Conservation (phyloP, 1,139 yeast species). For the Hemisphaericaspora lyxosophila region DNA sequence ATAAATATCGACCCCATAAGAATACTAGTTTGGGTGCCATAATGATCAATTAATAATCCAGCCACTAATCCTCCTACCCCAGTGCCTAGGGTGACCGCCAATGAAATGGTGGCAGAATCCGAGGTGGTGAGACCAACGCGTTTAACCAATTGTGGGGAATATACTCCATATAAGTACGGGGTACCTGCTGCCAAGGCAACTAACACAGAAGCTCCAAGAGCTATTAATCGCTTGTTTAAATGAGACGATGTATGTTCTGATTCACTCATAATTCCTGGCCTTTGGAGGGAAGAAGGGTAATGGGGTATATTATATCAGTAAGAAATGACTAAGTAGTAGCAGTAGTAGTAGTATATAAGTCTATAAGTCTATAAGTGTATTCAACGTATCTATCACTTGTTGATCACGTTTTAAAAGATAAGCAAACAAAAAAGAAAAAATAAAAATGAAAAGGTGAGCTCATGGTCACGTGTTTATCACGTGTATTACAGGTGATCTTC, state of each 20-base stretch:
- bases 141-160: conserved; percentile 65
- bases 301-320: too few relatives aligned
- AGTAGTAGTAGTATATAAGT: too few relatives aligned
- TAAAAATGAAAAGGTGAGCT: too few relatives aligned
- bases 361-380: too few relatives aligned
- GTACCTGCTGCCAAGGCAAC: conserved; percentile 59
- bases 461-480: too few relatives aligned
- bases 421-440: too few relatives aligned
- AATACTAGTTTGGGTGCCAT: conserved; percentile 56
- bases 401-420: too few relatives aligned
- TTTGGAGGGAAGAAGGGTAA: too few relatives aligned
- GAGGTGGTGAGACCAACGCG: conserved; percentile 57
- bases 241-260: conserved; percentile 2
- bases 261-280: too few relatives aligned
- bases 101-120: conserved; percentile 62
- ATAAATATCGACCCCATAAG: conserved; percentile 54
- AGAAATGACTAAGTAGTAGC: too few relatives aligned
- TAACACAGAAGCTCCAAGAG: conserved; percentile 25
- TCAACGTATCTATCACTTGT: too few relatives aligned
- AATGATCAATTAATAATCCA: conserved; percentile 61
- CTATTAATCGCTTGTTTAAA: conserved; percentile 15
- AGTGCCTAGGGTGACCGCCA: conserved; percentile 62
- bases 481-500: too few relatives aligned
- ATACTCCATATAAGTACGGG: conserved; percentile 69
- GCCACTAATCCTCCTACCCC: conserved; percentile 70